These are phyloP conservation scores for Wallacemonas sp. DNA, from an alignment of 208 protist genomes.

Conservation along the genomic window DNA sequence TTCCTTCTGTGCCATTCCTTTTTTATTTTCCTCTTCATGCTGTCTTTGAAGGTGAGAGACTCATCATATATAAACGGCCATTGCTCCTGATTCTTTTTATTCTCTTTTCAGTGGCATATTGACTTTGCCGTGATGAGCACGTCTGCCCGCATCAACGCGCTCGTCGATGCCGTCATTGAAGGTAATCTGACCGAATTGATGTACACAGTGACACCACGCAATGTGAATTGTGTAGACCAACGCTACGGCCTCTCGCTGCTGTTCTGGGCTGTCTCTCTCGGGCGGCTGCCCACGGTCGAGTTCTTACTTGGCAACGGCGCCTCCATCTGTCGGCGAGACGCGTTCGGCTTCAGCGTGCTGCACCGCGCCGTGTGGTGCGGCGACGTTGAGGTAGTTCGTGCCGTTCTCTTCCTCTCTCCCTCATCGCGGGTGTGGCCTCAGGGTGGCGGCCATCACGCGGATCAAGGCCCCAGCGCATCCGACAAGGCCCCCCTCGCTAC, in stretches of 20 bases:
- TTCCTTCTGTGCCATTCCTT: background rate
- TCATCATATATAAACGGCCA: no score
- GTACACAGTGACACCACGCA: constrained; percentile 47
- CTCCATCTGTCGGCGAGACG: constrained; percentile 54
- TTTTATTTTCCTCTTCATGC: background rate
- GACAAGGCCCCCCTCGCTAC: no score
- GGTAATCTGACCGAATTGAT: constrained; percentile 45
- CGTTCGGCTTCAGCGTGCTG: constrained; percentile 64
- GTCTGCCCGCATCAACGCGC: constrained; percentile 20
- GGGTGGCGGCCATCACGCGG: constrained; percentile 5
- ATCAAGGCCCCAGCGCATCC: no score
- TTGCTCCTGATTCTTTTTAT: background rate
- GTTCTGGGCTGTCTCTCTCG: constrained; percentile 63
- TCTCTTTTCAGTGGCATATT: background rate
- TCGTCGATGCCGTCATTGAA: constrained; percentile 48
- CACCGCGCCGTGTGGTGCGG: constrained; percentile 82
- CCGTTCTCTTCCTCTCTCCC: constrained; percentile 56
- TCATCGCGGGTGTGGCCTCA: background rate
- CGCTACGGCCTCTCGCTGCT: constrained; percentile 67
- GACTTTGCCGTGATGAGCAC: constrained; percentile 4
- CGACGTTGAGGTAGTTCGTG: constrained; percentile 49
- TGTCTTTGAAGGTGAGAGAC: background rate
- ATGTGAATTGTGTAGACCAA: constrained; percentile 77
- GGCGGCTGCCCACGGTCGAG: constrained; percentile 44
- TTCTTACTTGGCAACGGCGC: constrained; percentile 61